Evolutionary conservation across 1,284 basidiomycete genomes (phyloP).

Genomic region (Malassezia nana): DNA sequence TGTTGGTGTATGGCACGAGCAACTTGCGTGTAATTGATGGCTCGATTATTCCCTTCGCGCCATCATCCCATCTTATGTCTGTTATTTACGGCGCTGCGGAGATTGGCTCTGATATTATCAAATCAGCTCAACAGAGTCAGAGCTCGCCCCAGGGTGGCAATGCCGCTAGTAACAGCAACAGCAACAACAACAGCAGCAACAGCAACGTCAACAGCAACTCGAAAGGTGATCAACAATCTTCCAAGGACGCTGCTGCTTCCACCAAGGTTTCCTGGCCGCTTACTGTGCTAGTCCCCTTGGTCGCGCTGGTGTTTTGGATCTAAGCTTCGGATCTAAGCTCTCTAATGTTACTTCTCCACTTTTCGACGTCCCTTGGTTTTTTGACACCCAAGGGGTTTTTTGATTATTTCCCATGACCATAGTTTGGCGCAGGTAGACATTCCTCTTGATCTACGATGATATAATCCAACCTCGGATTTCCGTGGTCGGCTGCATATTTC

Average conservation of each 20-base stretch:
- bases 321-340: too few relatives aligned
- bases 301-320: too few relatives aligned
- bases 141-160: too few relatives aligned
- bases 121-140: background rate
- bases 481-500: background rate
- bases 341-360: too few relatives aligned
- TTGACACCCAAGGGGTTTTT: too few relatives aligned
- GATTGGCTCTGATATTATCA: slow-evolving; percentile 29
- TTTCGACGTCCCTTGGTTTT: too few relatives aligned
- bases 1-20: slow-evolving; percentile 33
- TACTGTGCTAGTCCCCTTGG: too few relatives aligned
- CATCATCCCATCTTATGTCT: slow-evolving; percentile 52
- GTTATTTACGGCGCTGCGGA: slow-evolving; percentile 56
- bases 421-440: too few relatives aligned
- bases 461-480: background rate
- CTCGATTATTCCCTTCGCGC: slow-evolving; percentile 42
- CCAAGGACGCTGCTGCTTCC: too few relatives aligned
- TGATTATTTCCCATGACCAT: too few relatives aligned
- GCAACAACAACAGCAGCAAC: background rate
- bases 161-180: background rate
- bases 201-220: background rate
- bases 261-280: too few relatives aligned
- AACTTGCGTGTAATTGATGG: slow-evolving; percentile 33
- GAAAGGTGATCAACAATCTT: too few relatives aligned
- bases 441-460: background rate